Conservation (phyloP, 2,329 filamentous ascomycete species). For the Hymenoscyphus albidus region DNA sequence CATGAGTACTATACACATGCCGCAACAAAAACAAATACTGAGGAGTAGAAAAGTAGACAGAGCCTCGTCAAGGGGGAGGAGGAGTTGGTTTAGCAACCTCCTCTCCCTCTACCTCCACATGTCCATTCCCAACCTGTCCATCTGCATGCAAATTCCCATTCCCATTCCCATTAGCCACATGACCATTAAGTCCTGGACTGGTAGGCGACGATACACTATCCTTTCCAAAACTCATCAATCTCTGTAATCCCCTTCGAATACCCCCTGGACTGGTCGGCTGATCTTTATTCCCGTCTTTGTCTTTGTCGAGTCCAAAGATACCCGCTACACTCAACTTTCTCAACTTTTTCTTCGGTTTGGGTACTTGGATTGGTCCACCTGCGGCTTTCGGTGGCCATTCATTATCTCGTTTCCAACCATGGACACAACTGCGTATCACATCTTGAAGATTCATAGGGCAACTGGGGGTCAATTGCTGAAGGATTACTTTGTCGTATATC, state of each 20-base stretch:
- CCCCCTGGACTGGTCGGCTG: constrained; percentile 9
- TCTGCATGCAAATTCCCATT: background rate
- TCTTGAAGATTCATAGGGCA: constrained; percentile 85
- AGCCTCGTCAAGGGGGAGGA: too few species aligned
- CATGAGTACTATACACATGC: too few species aligned
- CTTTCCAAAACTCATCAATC: constrained; percentile 23
- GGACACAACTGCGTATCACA: constrained; percentile 74
- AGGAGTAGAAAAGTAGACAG: too few species aligned
- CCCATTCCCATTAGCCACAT: background rate
- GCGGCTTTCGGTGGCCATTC: constrained; percentile 76
- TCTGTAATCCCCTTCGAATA: constrained; percentile 23
- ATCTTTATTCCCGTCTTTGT: constrained; percentile 13
- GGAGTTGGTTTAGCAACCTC: background rate
- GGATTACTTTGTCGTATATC: constrained; percentile 85
- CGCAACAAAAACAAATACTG: too few species aligned
- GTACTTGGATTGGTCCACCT: constrained; percentile 39
- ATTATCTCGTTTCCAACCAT: constrained; percentile 88
- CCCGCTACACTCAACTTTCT: constrained; percentile 31
- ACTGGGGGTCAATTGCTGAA: constrained; percentile 74
- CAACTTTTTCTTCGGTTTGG: constrained; percentile 20
- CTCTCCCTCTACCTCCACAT: background rate
- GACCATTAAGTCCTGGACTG: background rate
- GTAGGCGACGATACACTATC: background rate
- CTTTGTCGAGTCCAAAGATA: constrained; percentile 26
- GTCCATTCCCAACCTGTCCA: background rate